phyloP scores from a whole-genome alignment of 257 asterid genomes.

The Primulina eburnea region DNA sequence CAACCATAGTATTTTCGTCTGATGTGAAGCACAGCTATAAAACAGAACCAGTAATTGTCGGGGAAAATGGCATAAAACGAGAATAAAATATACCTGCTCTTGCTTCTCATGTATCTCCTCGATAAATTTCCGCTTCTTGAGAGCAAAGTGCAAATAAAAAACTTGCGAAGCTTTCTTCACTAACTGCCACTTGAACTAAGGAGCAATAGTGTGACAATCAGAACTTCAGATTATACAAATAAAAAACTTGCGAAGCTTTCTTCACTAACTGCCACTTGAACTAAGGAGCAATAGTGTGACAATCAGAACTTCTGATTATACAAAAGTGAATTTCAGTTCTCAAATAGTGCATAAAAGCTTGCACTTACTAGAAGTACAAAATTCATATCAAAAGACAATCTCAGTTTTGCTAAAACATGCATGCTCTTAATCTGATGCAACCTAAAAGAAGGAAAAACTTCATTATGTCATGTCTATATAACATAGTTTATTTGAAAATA shows the following conservation, averaged over 20 bases:
- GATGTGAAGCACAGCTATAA: constrained; percentile 11
- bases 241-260: constrained; percentile 88
- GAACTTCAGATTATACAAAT: constrained; percentile 20
- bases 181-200: constrained; percentile 87
- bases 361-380: too few species aligned
- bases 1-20: constrained; percentile 15
- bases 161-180: constrained; percentile 88
- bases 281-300: constrained; percentile 32
- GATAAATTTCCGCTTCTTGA: constrained; percentile 78
- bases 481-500: too few species aligned
- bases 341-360: too few species aligned
- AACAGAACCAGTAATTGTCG: constrained; percentile 12
- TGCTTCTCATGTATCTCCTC: constrained; percentile 96
- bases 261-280: constrained; percentile 92
- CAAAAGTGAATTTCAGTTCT: too few species aligned
- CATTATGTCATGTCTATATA: too few species aligned
- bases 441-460: neutral
- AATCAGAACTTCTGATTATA: constrained; percentile 30
- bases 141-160: constrained; percentile 71
- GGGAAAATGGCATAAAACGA: neutral
- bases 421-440: too few species aligned
- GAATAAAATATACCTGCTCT: constrained; percentile 66
- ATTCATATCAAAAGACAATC: neutral
- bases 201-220: constrained; percentile 28
- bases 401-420: neutral